A percentile compares a stretch with the other conserved stretches of the same genome.
These are phyloP conservation scores for Alternaria novae-zelandiae DNA, from an alignment of 2,329 filamentous ascomycete genomes.

Conservation along the genomic window DNA sequence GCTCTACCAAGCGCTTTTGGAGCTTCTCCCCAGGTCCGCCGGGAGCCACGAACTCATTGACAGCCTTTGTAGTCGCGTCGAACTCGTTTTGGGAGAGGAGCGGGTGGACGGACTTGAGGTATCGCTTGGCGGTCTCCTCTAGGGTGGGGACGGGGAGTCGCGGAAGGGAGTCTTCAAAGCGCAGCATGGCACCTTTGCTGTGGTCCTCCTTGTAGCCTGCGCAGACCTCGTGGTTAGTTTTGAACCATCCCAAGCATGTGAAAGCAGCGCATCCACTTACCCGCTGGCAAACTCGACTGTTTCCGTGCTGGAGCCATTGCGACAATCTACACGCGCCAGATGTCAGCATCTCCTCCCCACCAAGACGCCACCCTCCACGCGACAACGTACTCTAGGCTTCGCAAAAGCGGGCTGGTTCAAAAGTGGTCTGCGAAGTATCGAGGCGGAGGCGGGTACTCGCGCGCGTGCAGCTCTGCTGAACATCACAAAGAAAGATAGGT, in stretches of 20 bases:
- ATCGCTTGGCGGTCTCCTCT: constrained; percentile 80
- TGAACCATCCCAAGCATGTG: constrained; percentile 17
- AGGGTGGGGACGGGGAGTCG: constrained; percentile 80
- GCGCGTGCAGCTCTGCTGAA: constrained; percentile 50
- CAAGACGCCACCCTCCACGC: background rate
- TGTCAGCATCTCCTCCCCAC: constrained; percentile 14
- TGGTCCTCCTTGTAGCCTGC: constrained; percentile 80
- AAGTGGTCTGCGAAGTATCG: constrained; percentile 44
- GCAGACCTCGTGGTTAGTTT: background rate
- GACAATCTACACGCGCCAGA: constrained; percentile 30
- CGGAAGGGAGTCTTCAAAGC: constrained; percentile 86
- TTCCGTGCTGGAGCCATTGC: constrained; percentile 49
- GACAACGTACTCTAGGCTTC: constrained; percentile 39
- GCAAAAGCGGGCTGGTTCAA: constrained; percentile 26
- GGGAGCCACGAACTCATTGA: constrained; percentile 87
- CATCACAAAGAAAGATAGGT: constrained; percentile 38
- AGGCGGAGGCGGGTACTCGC: constrained; percentile 48
- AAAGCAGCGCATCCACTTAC: constrained; percentile 40
- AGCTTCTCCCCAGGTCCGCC: constrained; percentile 81
- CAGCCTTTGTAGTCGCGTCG: constrained; percentile 77
- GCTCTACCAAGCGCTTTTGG: constrained; percentile 84
- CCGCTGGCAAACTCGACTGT: constrained; percentile 55
- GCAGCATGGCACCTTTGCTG: constrained; percentile 79
- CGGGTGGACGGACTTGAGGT: constrained; percentile 80
- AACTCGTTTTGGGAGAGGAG: constrained; percentile 73